Evolutionary conservation across 2,329 filamentous ascomycete genomes (phyloP), one percentile per base, ranked within the genome.

Genomic region (Cercospora sojina): DNA sequence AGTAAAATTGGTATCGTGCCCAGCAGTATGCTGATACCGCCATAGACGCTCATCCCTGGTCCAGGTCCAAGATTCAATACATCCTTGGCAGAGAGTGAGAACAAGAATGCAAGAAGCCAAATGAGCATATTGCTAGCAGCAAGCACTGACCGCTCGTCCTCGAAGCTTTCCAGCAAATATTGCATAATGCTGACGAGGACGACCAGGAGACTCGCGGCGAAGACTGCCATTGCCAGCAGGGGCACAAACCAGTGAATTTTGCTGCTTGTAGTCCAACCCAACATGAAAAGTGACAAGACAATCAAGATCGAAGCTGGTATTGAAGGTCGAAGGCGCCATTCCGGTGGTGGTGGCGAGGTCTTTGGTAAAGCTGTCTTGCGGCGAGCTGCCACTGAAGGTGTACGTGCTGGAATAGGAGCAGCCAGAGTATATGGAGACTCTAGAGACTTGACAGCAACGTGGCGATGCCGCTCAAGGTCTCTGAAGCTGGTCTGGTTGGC

Each of bases 31-130:
- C 57, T 58, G 4, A 81, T 49, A 31, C 80, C 79, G 0, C 73
- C 80, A 41, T 82, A 74, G 8, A 81, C 59, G 32, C 74, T 77
- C 2, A 73, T 76, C 0, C 79, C 80, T 74, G 78, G 78, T 18
- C 76, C 76, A 12, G 79, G 73, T 0, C 77, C 79, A 5, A 82
- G 68, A 1, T 71, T 62, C 55, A 80, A 80, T 74, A 81, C 67
- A 12, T 65, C 85, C 1, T 88, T 76, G 0, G 85, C 84, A 68
- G 89, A 89, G 0, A 89, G 74, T 0, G 87, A 87, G 64, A 90
- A 89, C 0, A 80, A 83, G 1, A 82, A 84, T 0, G 84, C 84
- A 8, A 88, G 79, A 0, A 77, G 74, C 68, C 88, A 89, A 29
- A 86, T 77, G 2, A 85, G 77, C 18, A 88, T 77, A 2, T 82